Base-by-base conservation (phyloP, 2,329 filamentous ascomycete species). In the Torrubiellomyces zombiae region DNA sequence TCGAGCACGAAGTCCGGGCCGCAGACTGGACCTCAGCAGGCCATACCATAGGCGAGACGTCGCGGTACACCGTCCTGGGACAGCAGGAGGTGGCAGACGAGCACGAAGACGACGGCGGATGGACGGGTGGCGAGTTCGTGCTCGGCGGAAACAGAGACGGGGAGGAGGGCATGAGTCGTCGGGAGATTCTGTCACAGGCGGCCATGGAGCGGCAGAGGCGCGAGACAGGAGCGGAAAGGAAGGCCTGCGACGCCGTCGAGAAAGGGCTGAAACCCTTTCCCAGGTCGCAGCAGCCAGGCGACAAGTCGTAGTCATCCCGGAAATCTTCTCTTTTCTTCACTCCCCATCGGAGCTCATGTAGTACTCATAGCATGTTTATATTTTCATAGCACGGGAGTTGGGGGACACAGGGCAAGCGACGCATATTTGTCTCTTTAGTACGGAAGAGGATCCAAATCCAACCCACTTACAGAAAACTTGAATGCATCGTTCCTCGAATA, bases 1-100 rank as follows among this genome's bases (percentile, higher is more conserved):
- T 94, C 41, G 85, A 95, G 58, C 63, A 64, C 25, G 86, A 94
- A 56, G 86, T 94, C 3, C 75, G 77, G 29, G 58, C 56, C 24
- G 77, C 67, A 10, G 83, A 94, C 55, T 92, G 79, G 74, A 75
- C 62, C 41, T 62, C 63, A 14, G 71, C 73, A 0, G 85, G 85
- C 0, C 55, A 63, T 26, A 68, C 60, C 5, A 50, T 86, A 3
- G 71, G 70, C 56, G 54, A 76, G 58, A 47, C 70, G 56, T 60
- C 69, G 55, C 50, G 63, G 51, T 67, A 63, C 20, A 61, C 68
- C 36, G 57, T 62, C 32, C 57, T 62, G 16, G 59, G 55, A 10
- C 44, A 45, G 26, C 47, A 51, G 11, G 58, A 53, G 4, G 63
- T 58, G 9, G 55, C 55, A 20, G 66, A 63, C 6, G 64, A 60